Evolutionary conservation across 73 alveolate species (phyloP).

Genomic region (Paraurostyla sp.): DNA sequence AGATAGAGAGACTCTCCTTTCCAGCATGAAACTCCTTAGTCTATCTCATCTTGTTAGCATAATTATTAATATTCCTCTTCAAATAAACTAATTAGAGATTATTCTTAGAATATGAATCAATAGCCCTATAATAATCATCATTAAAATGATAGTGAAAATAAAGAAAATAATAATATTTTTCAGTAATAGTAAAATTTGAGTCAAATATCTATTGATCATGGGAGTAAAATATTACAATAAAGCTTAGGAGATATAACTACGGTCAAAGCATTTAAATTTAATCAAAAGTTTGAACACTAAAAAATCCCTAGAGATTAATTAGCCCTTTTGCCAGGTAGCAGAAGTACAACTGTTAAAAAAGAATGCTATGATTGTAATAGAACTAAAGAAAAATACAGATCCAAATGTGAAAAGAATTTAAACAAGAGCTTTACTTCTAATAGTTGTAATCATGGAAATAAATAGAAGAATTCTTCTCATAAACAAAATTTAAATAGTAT

Average conservation of each 20-base stretch:
- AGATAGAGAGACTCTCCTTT: too few species aligned
- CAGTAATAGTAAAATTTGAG: background rate
- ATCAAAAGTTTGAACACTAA: background rate
- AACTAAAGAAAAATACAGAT: background rate
- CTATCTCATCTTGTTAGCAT: too few species aligned
- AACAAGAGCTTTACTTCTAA: slow-evolving; percentile 2
- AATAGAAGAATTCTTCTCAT: background rate
- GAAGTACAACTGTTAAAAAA: slow-evolving; percentile 26
- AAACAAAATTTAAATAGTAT: slow-evolving; percentile 4
- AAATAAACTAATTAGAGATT: background rate
- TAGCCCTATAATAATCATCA: background rate
- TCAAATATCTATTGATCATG: background rate
- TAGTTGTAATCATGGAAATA: background rate
- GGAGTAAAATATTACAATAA: background rate
- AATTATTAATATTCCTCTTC: too few species aligned
- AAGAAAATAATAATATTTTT: background rate
- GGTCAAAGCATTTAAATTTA: slow-evolving; percentile 37
- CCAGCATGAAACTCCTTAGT: too few species aligned
- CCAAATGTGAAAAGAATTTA: background rate
- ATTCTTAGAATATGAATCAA: background rate
- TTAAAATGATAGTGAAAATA: background rate
- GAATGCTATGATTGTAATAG: background rate
- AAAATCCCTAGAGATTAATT: background rate
- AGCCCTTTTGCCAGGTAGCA: slow-evolving; percentile 22
- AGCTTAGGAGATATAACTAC: slow-evolving; percentile 49